Conservation (phyloP, 768 basidiomycete genomes). For the Mycena haematopus region DNA sequence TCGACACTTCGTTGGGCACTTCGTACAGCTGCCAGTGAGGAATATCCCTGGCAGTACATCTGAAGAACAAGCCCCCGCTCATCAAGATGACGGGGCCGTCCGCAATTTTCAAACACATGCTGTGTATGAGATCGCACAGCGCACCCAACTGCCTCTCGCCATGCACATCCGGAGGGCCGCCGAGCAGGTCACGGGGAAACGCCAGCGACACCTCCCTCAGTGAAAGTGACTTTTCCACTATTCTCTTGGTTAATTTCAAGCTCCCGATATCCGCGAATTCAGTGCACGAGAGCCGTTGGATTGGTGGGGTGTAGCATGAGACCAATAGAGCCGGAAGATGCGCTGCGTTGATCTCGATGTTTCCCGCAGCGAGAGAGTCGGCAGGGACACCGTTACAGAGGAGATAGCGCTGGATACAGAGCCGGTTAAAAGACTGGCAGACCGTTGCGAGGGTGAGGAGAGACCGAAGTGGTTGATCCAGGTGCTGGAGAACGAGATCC, state of each 20-base stretch:
- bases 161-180: no score
- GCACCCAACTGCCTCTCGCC: background rate
- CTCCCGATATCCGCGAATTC: background rate
- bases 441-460: background rate
- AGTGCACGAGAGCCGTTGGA: background rate
- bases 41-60: conserved; percentile 1
- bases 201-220: background rate
- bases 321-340: background rate
- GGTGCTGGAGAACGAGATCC: background rate
- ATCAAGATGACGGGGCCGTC: background rate
- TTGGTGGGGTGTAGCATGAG: background rate
- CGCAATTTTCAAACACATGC: background rate
- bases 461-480: background rate
- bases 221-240: background rate
- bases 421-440: conserved; percentile 7
- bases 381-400: background rate
- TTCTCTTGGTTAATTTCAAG: background rate
- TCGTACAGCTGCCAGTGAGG: conserved; percentile 7
- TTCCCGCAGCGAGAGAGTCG: conserved; percentile 1
- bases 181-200: background rate
- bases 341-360: background rate
- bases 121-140: background rate
- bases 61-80: background rate
- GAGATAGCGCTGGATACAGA: conserved; percentile 6
- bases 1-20: background rate